These are phyloP conservation scores for Plantago elongata DNA, from an alignment of 257 asterid genomes.

Conservation along the genomic window DNA sequence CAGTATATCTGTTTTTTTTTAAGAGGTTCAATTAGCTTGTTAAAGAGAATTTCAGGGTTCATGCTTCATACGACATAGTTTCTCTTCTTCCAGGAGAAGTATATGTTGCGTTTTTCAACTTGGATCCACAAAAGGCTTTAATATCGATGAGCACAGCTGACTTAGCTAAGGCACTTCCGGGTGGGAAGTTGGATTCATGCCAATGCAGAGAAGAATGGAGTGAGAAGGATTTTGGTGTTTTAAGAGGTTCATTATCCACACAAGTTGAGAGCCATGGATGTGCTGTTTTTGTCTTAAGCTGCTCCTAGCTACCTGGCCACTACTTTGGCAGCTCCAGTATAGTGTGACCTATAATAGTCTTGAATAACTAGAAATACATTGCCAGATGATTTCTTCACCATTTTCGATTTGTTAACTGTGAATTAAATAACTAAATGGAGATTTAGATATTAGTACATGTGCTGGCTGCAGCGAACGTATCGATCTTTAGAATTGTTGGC, in stretches of 20 bases:
- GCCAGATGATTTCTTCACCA: too few relatives aligned
- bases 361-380: too few relatives aligned
- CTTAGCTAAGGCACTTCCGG: slow-evolving; percentile 44
- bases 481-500: too few relatives aligned
- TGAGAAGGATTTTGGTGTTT: slow-evolving; percentile 49
- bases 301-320: slow-evolving; percentile 24
- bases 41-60: too few relatives aligned
- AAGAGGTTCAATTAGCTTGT: too few relatives aligned
- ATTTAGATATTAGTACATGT: too few relatives aligned
- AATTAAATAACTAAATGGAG: too few relatives aligned
- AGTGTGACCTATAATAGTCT: too few relatives aligned
- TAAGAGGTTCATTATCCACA: slow-evolving; percentile 35
- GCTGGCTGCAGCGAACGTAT: too few relatives aligned
- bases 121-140: slow-evolving; percentile 32
- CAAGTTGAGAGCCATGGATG: slow-evolving; percentile 57
- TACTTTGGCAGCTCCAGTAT: too few relatives aligned
- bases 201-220: slow-evolving; percentile 70
- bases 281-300: slow-evolving; percentile 58
- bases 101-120: slow-evolving; percentile 76
- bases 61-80: background rate
- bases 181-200: slow-evolving; percentile 33
- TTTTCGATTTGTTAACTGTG: too few relatives aligned
- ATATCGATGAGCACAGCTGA: slow-evolving; percentile 46
- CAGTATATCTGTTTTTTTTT: too few relatives aligned
- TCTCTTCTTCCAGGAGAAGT: slow-evolving; percentile 51